Evolutionary conservation across 1,139 yeast species (phyloP), one percentile per base, ranked within the genome.

Genomic region (Blastobotrys malaysiensis): DNA sequence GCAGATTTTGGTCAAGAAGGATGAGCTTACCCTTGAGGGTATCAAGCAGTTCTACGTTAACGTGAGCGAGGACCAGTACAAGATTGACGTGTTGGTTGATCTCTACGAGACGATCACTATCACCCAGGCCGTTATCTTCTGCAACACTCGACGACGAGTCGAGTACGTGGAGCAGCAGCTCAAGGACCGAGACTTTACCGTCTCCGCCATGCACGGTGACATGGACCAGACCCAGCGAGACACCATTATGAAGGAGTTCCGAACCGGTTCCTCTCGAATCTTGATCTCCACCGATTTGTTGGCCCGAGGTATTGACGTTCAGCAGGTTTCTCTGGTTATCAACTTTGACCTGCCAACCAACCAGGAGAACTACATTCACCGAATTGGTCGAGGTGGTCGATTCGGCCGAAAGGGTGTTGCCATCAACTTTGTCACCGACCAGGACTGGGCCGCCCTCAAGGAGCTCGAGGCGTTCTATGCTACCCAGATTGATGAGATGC

Each of bases 351-450:
- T 93, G 75, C 99, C 99, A 69, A 81, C 90, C 71, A 89, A 91
- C 85, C 88, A 90, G 77, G 98, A 93, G 79, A 91, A 93, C 86
- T 93, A 93, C 77, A 89, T 93, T 73, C 99, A 93, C 82, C 87
- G 99, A 85, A 93, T 93, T 71, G 99, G 99, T 84, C 88, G 99
- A 83, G 96, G 97, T 81, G 99, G 99, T 81, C 93, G 99, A 81
- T 93, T 93, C 81, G 99, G 99, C 81, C 86, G 99, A 79, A 93
- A 93, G 85, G 99, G 99, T 86, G 97, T 91, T 73, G 98, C 99
- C 70, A 90, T 93, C 82, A 93, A 93, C 85, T 87, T 93, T 69
- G 95, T 91, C 73, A 90, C 98, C 65, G 83, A 81, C 69, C 84
- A 86, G 66, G 98, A 93, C 73, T 89, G 90, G 72, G 86, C 85